A percentile compares a stretch with the other conserved stretches of the same genome.
These are phyloP conservation scores for Aspergillus pseudoglaucus DNA, from an alignment of 2,329 filamentous ascomycete genomes.

Conservation along the genomic window DNA sequence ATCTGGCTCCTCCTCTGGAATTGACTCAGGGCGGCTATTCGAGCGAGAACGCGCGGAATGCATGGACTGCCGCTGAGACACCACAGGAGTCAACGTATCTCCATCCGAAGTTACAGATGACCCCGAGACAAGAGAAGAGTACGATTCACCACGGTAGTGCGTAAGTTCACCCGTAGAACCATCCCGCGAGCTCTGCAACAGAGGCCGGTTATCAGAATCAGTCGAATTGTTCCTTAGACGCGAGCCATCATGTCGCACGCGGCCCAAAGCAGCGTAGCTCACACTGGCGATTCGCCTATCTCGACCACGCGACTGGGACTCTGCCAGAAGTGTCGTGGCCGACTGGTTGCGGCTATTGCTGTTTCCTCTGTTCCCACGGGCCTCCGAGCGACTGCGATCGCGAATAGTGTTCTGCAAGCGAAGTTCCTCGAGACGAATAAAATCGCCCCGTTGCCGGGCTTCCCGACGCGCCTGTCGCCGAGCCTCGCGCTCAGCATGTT, in stretches of 20 bases:
- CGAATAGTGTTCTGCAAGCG: conserved; percentile 50
- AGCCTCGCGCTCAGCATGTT: conserved; percentile 70
- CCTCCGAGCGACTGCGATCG: conserved; percentile 23
- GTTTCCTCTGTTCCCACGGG: conserved; percentile 30
- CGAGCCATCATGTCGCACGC: conserved; percentile 45
- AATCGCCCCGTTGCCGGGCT: conserved; percentile 65
- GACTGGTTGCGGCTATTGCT: conserved; percentile 28
- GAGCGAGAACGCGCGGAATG: conserved; percentile 10
- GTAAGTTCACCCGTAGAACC: conserved; percentile 16
- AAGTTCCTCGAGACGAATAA: conserved; percentile 60
- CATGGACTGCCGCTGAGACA: conserved; percentile 20
- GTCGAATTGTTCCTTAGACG: conserved; percentile 42
- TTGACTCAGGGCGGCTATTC: background rate
- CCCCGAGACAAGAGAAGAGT: conserved; percentile 30
- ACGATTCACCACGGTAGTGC: conserved; percentile 28
- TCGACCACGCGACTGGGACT: conserved; percentile 38
- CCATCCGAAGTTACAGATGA: conserved; percentile 24
- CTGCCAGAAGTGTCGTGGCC: conserved; percentile 35
- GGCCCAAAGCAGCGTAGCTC: conserved; percentile 42
- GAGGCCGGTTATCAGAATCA: conserved; percentile 42
- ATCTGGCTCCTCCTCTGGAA: background rate
- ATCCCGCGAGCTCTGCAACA: conserved; percentile 32
- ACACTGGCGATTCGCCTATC: conserved; percentile 43
- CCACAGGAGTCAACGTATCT: conserved; percentile 20
- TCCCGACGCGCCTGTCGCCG: conserved; percentile 63